Base-by-base conservation (phyloP, 495 filamentous ascomycete species). In the Podospora comata region DNA sequence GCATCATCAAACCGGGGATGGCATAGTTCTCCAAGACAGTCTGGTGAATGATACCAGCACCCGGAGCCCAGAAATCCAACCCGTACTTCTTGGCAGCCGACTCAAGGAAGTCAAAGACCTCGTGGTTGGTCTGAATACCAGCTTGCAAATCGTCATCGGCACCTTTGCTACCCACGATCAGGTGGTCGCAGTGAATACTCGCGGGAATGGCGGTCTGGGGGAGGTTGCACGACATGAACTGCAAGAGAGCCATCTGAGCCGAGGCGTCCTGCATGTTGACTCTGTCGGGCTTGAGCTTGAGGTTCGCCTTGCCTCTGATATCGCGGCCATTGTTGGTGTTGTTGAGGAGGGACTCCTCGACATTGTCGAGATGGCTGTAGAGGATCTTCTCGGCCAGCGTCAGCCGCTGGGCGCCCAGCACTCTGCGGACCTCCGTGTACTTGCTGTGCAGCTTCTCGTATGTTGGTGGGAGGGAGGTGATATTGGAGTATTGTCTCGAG, bases 261-360 rank as follows among this genome's bases (percentile, higher is more conserved):
- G 93, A 97, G 32, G 95, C 95, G 85, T 99, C 95, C 79, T 99
- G 95, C 95, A 98, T 98, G 58, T 96, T 96, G 66, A 99, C 95
- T 63, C 95, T 85, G 77, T 99, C 95, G 3, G 96, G 95, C 82
- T 97, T 97, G 80, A 99, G 89, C 84, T 97, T 97, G 79, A 99
- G 85, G 79, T 94, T 96, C 65, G 94, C 95, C 71, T 87, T 89
- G 67, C 94, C 95, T 59, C 95, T 88, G 68, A 98, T 89, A 73
- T 87, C 81, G 27, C 85, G 83, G 72, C 93, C 93, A 85, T 94
- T 92, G 73, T 90, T 82, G 57, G 91, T 94, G 73, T 88, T 88
- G 60, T 88, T 86, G 58, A 93, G 84, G 20, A 97, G 86, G 20
- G 92, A 91, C 72, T 97, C 95, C 76, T 94, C 91, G 5, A 88